These are phyloP conservation scores for Epichloe scottii DNA, from an alignment of 2,329 filamentous ascomycete genomes.

Conservation along the genomic window DNA sequence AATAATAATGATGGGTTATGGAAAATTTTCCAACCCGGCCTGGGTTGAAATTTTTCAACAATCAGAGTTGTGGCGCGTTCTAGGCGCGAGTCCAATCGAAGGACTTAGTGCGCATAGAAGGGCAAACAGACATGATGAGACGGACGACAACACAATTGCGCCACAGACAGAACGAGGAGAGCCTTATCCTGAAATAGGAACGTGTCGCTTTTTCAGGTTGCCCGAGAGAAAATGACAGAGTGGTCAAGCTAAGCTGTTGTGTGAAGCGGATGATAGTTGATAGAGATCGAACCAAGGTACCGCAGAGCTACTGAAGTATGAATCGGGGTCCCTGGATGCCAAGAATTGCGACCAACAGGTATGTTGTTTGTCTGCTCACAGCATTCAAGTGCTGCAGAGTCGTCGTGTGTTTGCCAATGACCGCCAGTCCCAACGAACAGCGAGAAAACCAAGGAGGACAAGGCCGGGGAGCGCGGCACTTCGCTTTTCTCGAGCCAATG, in stretches of 20 bases:
- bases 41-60: neutral
- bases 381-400: neutral
- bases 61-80: neutral
- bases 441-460: neutral
- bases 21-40: neutral
- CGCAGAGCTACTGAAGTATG: neutral
- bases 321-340: neutral
- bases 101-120: conserved; percentile 11
- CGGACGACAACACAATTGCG: neutral
- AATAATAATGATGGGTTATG: no score
- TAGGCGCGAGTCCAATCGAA: conserved; percentile 14
- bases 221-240: neutral
- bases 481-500: neutral
- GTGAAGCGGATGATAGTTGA: neutral
- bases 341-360: neutral
- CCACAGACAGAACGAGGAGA: neutral
- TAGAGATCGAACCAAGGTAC: neutral
- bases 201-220: neutral
- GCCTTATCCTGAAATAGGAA: neutral
- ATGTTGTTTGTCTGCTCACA: neutral
- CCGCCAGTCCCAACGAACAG: no score
- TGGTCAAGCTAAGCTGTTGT: neutral
- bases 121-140: conserved; percentile 12
- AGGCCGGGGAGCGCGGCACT: neutral
- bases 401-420: neutral